A percentile compares a stretch with the other conserved stretches of the same genome.
Conservation (phyloP, 805 yeast species). For the Starmera quercuum region DNA sequence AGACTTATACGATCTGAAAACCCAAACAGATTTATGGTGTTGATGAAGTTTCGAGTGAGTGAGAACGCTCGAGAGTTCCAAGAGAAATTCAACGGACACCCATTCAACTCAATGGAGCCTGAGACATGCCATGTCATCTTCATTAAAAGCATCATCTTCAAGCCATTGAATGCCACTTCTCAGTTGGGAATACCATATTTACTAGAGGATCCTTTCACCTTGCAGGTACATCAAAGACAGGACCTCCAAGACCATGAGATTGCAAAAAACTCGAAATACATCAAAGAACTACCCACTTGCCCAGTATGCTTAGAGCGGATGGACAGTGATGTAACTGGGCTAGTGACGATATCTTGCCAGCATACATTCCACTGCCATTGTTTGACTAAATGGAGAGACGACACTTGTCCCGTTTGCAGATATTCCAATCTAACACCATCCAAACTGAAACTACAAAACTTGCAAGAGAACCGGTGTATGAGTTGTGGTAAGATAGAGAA, state of each 20-base stretch:
- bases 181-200: conserved; percentile 53
- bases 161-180: conserved; percentile 9
- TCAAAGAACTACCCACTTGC: conserved; percentile 76
- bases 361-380: conserved; percentile 92
- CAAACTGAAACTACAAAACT: conserved; percentile 14
- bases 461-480: conserved; percentile 35
- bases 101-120: conserved; percentile 83
- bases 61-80: conserved; percentile 58
- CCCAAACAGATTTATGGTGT: conserved; percentile 65
- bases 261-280: conserved; percentile 16
- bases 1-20: conserved; percentile 61
- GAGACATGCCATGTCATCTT: conserved; percentile 74
- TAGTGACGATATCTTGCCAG: conserved; percentile 84
- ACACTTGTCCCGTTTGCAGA: conserved; percentile 86
- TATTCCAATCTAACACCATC: conserved; percentile 43
- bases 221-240: conserved; percentile 9
- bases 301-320: conserved; percentile 88
- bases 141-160: conserved; percentile 35
- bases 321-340: conserved; percentile 75
- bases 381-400: conserved; percentile 82
- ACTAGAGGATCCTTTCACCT: conserved; percentile 66
- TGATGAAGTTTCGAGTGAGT: conserved; percentile 61
- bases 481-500: conserved; percentile 53
- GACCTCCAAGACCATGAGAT: conserved; percentile 5
- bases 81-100: conserved; percentile 58